Conservation (phyloP, 2,329 filamentous ascomycete species). For the Didymosphaeria variabile region DNA sequence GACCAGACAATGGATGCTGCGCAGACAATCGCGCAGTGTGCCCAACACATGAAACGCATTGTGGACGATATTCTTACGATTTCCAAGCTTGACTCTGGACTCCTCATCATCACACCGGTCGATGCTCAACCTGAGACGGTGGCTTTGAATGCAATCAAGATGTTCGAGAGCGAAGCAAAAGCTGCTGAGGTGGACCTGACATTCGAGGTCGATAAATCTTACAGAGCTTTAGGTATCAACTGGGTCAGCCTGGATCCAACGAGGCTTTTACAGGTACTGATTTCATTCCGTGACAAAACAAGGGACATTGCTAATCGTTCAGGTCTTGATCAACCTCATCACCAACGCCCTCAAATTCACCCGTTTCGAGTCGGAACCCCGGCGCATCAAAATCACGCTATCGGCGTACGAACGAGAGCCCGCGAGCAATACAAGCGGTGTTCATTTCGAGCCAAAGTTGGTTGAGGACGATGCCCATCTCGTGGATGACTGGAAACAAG, state of each 20-base stretch:
- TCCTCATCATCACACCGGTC: conserved; percentile 53
- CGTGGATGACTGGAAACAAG: conserved; percentile 46
- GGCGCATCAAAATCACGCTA: conserved; percentile 49
- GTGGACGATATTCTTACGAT: conserved; percentile 57
- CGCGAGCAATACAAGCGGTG: conserved; percentile 40
- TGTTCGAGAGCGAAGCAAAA: conserved; percentile 49
- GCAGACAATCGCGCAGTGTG: conserved; percentile 55
- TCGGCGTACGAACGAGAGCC: conserved; percentile 44
- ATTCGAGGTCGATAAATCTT: conserved; percentile 49
- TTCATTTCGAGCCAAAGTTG: conserved; percentile 34
- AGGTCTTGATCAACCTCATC: conserved; percentile 44
- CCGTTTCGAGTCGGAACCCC: conserved; percentile 38
- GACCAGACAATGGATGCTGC: conserved; percentile 45
- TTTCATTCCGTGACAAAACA: neutral
- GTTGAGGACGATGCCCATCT: conserved; percentile 17
- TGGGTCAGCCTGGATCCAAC: conserved; percentile 54
- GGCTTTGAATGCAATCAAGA: conserved; percentile 45
- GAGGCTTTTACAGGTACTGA: conserved; percentile 53
- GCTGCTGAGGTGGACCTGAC: conserved; percentile 38
- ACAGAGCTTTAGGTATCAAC: conserved; percentile 41
- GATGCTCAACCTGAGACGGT: conserved; percentile 47
- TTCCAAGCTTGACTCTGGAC: conserved; percentile 55
- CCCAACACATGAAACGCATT: conserved; percentile 57
- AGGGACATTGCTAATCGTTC: neutral
- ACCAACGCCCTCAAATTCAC: conserved; percentile 59